These are phyloP conservation scores for Cryptococcus neoformans DNA, from an alignment of 1,284 basidiomycete species.

Conservation along the genomic window DNA sequence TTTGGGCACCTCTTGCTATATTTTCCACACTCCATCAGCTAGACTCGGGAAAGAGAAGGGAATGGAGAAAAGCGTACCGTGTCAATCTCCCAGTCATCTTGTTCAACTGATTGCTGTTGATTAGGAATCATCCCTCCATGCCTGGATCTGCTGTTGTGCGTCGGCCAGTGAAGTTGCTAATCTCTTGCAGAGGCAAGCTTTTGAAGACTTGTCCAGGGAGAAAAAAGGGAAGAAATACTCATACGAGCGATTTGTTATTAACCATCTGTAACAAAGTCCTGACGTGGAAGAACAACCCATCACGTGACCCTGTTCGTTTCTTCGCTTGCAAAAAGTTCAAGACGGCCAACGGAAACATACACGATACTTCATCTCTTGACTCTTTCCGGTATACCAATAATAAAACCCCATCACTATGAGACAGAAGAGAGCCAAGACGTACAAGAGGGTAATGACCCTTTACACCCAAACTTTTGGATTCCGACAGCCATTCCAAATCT, in stretches of 20 bases:
- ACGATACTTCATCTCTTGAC: too few species aligned
- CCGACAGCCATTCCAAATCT: conserved; percentile 83
- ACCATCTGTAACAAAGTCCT: too few species aligned
- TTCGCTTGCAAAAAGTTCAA: too few species aligned
- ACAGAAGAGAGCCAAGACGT: conserved; percentile 87
- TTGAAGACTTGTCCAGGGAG: conserved; percentile 15
- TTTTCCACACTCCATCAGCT: not conserved
- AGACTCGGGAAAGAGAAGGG: conserved; percentile 9
- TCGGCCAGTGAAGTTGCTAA: too few species aligned
- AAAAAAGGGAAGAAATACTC: conserved; percentile 3
- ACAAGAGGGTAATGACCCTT: conserved; percentile 84
- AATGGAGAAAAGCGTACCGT: too few species aligned
- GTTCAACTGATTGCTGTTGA: conserved; percentile 1
- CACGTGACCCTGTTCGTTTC: conserved; percentile 4
- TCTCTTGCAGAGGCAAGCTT: too few species aligned
- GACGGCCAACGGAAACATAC: too few species aligned
- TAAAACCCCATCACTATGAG: conserved; percentile 60
- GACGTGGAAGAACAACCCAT: too few species aligned
- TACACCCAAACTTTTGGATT: conserved; percentile 84
- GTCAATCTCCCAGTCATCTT: conserved; percentile 35
- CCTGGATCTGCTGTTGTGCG: too few species aligned
- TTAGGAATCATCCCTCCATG: too few species aligned
- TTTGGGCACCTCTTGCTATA: not conserved
- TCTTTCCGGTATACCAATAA: not conserved
- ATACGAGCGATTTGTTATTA: not conserved